A percentile compares a stretch with the other conserved stretches of the same genome.
phyloP scores from a whole-genome alignment of 1,139 yeast species.

The Protomyces pachydermus region DNA sequence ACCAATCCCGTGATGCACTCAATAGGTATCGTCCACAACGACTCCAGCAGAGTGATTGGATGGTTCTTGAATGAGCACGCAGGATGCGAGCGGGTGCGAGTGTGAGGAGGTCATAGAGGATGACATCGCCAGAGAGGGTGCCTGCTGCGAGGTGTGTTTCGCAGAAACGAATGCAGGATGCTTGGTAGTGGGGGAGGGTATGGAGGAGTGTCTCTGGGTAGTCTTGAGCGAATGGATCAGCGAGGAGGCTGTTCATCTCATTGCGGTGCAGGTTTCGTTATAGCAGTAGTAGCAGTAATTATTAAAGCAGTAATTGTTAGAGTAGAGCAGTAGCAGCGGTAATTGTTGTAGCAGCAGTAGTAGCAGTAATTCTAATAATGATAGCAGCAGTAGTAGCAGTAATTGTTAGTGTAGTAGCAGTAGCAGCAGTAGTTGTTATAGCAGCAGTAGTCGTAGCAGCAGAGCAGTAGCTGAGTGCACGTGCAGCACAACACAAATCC shows the following conservation, averaged over 20 bases:
- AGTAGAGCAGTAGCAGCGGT: not conserved
- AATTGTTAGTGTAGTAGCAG: not conserved
- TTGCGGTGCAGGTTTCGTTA: not conserved
- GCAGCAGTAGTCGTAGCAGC: not conserved
- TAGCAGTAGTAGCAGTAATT: not conserved
- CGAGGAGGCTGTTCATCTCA: constrained; percentile 70
- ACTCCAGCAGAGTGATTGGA: constrained; percentile 77
- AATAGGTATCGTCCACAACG: constrained; percentile 63
- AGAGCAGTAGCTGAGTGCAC: not conserved
- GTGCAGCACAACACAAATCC: not conserved
- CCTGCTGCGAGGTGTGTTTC: constrained; percentile 89
- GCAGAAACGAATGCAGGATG: constrained; percentile 69
- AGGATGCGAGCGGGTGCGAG: constrained; percentile 53
- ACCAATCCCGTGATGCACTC: constrained; percentile 82
- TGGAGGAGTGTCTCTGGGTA: constrained; percentile 77
- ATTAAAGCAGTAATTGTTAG: not conserved
- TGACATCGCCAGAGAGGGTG: constrained; percentile 67
- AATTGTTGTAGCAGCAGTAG: not conserved
- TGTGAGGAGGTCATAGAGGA: constrained; percentile 72
- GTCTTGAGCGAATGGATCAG: constrained; percentile 91
- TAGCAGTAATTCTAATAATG: not conserved
- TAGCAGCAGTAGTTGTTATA: not conserved
- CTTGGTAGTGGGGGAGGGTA: constrained; percentile 63
- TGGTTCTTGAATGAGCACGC: constrained; percentile 64
- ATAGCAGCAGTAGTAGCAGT: not conserved